Percentiles rank a stretch among this genome's conserved stretches.
These are phyloP conservation scores for Venturia pyrina DNA, from an alignment of 2,329 filamentous ascomycete genomes.

Conservation along the genomic window DNA sequence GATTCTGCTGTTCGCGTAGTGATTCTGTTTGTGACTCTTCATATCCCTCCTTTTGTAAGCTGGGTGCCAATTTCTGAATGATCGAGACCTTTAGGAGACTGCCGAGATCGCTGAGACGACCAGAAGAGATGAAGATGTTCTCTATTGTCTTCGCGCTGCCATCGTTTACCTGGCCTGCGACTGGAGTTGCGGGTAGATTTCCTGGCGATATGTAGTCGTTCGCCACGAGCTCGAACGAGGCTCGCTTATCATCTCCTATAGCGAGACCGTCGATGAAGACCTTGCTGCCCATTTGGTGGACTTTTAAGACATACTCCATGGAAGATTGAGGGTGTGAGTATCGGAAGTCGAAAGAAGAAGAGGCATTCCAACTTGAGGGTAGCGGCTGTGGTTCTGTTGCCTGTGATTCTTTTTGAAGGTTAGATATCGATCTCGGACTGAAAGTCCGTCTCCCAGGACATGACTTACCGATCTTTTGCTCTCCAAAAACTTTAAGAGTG, in stretches of 20 bases:
- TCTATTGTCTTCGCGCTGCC: slow-evolving; percentile 29
- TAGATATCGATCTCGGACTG: not conserved
- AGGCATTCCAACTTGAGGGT: slow-evolving; percentile 70
- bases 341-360: slow-evolving; percentile 65
- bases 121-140: slow-evolving; percentile 63
- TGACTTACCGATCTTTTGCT: slow-evolving; percentile 56
- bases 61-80: slow-evolving; percentile 73
- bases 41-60: slow-evolving; percentile 68
- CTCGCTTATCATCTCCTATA: slow-evolving; percentile 70
- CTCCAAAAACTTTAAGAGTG: slow-evolving; percentile 69
- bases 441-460: not conserved
- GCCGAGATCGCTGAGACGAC: slow-evolving; percentile 58
- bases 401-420: slow-evolving; percentile 13
- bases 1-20: slow-evolving; percentile 26
- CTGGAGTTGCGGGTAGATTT: slow-evolving; percentile 42
- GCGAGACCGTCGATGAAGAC: slow-evolving; percentile 75
- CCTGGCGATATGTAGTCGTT: slow-evolving; percentile 65
- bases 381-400: slow-evolving; percentile 51
- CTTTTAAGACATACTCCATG: slow-evolving; percentile 71
- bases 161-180: slow-evolving; percentile 20
- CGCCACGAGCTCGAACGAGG: slow-evolving; percentile 62
- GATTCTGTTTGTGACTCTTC: slow-evolving; percentile 40
- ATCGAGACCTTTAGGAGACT: slow-evolving; percentile 65
- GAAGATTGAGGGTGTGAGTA: slow-evolving; percentile 81
- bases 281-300: slow-evolving; percentile 73